Evolutionary conservation across 1,284 basidiomycete genomes (phyloP).

Genomic region (Heliocybe sulcata): DNA sequence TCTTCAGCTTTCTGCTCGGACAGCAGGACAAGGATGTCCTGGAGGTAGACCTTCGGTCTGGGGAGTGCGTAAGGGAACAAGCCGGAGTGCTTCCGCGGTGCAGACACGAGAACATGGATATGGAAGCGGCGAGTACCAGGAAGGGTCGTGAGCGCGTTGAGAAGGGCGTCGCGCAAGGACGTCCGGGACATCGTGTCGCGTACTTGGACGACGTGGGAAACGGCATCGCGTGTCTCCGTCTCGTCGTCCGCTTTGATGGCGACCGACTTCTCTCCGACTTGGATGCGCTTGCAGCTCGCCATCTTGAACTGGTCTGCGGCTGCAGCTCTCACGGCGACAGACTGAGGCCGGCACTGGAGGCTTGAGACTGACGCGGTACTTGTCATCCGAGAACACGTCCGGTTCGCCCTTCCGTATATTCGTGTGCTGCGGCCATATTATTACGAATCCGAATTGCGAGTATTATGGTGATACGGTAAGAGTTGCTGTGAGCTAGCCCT

Average conservation of each 20-base stretch:
- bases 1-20: slow-evolving; percentile 48
- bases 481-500: no score
- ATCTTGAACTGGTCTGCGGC: neutral
- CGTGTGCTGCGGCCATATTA: no score
- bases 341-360: no score
- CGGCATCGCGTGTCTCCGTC: neutral
- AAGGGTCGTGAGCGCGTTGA: slow-evolving; percentile 45
- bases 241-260: neutral
- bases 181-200: neutral
- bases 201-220: neutral
- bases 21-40: slow-evolving; percentile 71
- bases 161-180: slow-evolving; percentile 57
- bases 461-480: no score
- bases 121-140: slow-evolving; percentile 67
- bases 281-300: neutral
- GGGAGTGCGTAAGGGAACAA: slow-evolving; percentile 74
- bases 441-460: no score
- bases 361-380: no score
- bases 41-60: slow-evolving; percentile 54
- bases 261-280: neutral
- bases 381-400: no score
- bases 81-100: slow-evolving; percentile 59
- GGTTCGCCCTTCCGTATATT: no score
- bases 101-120: slow-evolving; percentile 67
- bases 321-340: no score